A percentile compares a stretch with the other conserved stretches of the same genome.
phyloP scores from a whole-genome alignment of 202 grass and related monocot genomes.

The Bolboschoenoplectus hybrid region DNA sequence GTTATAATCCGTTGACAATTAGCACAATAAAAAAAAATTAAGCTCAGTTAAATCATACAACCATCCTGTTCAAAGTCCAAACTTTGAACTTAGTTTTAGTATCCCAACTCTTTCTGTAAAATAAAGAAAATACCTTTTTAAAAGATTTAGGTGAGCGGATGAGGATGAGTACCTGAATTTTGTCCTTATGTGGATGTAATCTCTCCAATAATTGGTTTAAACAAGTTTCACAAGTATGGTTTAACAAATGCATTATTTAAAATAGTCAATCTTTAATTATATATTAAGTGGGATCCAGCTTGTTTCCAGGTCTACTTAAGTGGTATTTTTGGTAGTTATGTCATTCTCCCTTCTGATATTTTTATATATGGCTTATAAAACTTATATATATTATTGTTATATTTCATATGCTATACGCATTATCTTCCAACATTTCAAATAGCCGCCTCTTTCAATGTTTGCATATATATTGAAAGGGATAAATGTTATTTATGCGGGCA shows the following conservation, averaged over 20 bases:
- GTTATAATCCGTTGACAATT: not conserved
- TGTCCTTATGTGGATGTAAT: not conserved
- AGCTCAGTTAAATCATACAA: not conserved
- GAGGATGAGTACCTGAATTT: constrained; percentile 25
- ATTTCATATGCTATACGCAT: not conserved
- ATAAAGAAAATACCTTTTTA: not conserved
- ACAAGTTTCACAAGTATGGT: not conserved
- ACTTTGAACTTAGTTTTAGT: not conserved
- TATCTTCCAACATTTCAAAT: not conserved
- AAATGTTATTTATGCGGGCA: not conserved
- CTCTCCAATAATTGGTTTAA: constrained; percentile 29
- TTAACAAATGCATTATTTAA: constrained; percentile 33
- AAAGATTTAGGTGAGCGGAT: constrained; percentile 28
- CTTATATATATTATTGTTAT: not conserved
- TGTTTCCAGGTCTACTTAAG: constrained; percentile 31
- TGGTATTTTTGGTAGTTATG: constrained; percentile 12
- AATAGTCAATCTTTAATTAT: constrained; percentile 33
- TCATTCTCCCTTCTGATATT: constrained; percentile 13
- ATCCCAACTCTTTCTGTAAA: not conserved
- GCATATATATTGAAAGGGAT: not conserved
- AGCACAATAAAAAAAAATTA: not conserved
- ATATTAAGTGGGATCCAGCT: constrained; percentile 31
- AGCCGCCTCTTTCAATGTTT: not conserved
- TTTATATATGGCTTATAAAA: not conserved
- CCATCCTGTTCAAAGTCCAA: not conserved